Evolutionary conservation across 805 yeast species (phyloP), one percentile per base, ranked within the genome.

Genomic region (Candida piceae): DNA sequence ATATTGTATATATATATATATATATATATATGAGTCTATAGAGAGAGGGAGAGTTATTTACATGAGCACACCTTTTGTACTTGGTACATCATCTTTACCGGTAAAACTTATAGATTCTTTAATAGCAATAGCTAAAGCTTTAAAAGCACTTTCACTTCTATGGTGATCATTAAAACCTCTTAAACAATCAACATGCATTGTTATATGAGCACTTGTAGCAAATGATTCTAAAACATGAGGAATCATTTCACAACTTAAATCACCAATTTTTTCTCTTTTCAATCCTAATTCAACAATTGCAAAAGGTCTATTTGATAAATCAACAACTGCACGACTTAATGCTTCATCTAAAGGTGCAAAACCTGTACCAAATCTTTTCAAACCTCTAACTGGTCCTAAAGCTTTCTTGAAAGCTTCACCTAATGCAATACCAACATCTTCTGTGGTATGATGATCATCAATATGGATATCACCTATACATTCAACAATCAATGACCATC

Each of bases 321-420:
- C 98, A 8, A 93, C 87, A n/a, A 93, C 98, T 0, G 97, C 96
- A 36, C 98, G 70, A 42, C 94, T 80, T 41, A 93, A 70, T 0
- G 98, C 97, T 65, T 93, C 98, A 60, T 93, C 98, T 40, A 93
- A 69, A 2, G 98, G 98, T 7, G 97, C 97, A 67, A 79, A 90
- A 1, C 90, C 98, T 29, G 74, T 55, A 12, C 98, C 98, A 55
- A 90, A 93, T 50, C 98, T 74, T 61, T 86, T 85, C 40, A 90
- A 88, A 37, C 98, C 98, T 49, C 76, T 75, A 16, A 90, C 83
- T 21, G 79, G 84, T 16, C 97, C 97, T 42, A 93, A 63, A 1
- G 97, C 97, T 50, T 81, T 65, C 53, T 87, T 84, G 67, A 93
- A 88, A 7, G 96, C 93, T 52, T 69, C 68, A 7, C 98, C 98